phyloP scores from a whole-genome alignment of 768 basidiomycete species.

The Russula compacta region DNA sequence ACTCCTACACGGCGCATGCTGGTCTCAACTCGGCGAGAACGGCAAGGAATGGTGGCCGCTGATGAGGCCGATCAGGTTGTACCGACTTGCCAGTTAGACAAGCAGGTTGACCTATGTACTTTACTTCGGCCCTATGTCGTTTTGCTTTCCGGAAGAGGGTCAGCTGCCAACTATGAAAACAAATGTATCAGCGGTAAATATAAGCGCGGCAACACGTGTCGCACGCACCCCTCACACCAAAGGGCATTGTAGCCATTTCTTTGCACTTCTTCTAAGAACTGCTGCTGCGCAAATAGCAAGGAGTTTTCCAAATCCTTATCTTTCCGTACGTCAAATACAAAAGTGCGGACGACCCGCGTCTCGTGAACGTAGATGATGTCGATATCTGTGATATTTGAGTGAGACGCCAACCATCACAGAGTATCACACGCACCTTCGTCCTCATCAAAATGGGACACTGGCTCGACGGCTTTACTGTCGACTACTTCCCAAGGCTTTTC shows the following conservation, averaged over 20 bases:
- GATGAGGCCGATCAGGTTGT: conserved; percentile 32
- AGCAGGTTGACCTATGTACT: conserved; percentile 62
- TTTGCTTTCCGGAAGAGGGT: conserved; percentile 57
- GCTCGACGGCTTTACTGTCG: conserved; percentile 51
- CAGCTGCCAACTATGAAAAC: conserved; percentile 47
- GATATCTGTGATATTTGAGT: conserved; percentile 34
- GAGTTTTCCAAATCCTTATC: conserved; percentile 42
- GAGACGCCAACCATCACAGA: background rate
- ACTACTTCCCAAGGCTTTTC: conserved; percentile 74
- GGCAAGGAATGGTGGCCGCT: conserved; percentile 62
- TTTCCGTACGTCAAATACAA: conserved; percentile 51
- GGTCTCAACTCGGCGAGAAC: conserved; percentile 39
- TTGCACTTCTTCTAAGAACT: conserved; percentile 46
- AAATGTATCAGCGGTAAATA: background rate
- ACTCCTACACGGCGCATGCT: background rate
- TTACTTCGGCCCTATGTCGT: conserved; percentile 55
- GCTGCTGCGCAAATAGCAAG: conserved; percentile 54
- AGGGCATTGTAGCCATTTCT: conserved; percentile 55
- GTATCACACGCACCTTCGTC: conserved; percentile 38
- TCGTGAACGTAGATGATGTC: conserved; percentile 49
- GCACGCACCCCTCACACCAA: conserved; percentile 53
- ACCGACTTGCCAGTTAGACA: conserved; percentile 41
- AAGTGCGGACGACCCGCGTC: conserved; percentile 47
- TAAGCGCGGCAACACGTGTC: background rate
- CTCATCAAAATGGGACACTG: conserved; percentile 55